These are phyloP conservation scores for Yarrowia alimentaria DNA, from an alignment of 805 yeast genomes.

Conservation along the genomic window DNA sequence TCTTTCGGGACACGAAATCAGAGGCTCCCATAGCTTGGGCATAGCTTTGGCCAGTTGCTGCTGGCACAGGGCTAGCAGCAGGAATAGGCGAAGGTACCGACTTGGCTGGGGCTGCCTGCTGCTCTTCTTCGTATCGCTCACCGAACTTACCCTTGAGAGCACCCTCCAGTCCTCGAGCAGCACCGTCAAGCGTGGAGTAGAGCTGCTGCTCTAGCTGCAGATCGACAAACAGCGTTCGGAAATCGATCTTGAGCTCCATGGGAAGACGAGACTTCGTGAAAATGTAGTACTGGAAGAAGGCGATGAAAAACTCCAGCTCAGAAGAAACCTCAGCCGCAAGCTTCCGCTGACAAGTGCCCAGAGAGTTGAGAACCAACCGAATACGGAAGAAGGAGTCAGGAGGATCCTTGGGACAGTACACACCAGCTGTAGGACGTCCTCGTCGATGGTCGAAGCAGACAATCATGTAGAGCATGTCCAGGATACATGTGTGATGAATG, in stretches of 20 bases:
- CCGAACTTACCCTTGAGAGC: constrained; percentile 33
- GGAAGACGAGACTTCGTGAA: constrained; percentile 65
- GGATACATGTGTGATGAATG: constrained; percentile 47
- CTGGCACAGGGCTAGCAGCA: too few relatives aligned
- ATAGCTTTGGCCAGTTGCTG: too few relatives aligned
- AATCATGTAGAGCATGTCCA: constrained; percentile 55
- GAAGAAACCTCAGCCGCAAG: constrained; percentile 16
- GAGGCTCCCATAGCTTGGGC: too few relatives aligned
- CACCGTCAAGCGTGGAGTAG: constrained; percentile 44
- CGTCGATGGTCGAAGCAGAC: constrained; percentile 64
- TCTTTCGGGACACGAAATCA: constrained; percentile 19
- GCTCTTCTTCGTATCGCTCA: constrained; percentile 39
- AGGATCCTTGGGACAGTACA: constrained; percentile 50
- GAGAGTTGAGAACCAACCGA: constrained; percentile 49
- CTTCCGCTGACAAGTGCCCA: constrained; percentile 40
- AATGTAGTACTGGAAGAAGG: constrained; percentile 69
- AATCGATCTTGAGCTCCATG: constrained; percentile 54
- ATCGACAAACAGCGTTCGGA: constrained; percentile 47
- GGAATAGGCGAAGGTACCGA: too few relatives aligned
- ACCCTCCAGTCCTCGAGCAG: constrained; percentile 45
- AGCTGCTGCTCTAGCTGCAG: constrained; percentile 42
- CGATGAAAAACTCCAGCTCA: constrained; percentile 45
- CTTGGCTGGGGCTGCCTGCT: constrained; percentile 34
- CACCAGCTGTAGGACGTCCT: constrained; percentile 53
- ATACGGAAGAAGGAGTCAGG: constrained; percentile 72